These are phyloP conservation scores for Zasmidium cellare DNA, from an alignment of 2,329 filamentous ascomycete species.

Conservation along the genomic window DNA sequence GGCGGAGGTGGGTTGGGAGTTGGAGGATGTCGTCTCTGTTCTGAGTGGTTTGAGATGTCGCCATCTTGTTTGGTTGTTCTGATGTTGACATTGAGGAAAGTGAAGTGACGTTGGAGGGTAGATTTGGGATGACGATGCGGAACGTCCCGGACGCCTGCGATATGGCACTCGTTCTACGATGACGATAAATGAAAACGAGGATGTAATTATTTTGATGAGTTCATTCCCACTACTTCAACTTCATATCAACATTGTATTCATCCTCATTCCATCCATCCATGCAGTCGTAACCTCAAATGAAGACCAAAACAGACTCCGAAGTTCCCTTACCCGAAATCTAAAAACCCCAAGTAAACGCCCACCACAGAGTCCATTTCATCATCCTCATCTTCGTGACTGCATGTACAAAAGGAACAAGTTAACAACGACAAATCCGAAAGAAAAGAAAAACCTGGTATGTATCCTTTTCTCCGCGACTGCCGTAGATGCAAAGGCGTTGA, in stretches of 20 bases:
- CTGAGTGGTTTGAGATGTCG: too few species aligned
- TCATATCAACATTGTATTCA: constrained; percentile 1
- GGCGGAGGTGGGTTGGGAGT: constrained; percentile 56
- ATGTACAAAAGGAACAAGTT: constrained; percentile 1
- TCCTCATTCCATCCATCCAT: constrained; percentile 6
- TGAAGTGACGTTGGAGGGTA: constrained; percentile 4
- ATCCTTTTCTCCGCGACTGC: constrained; percentile 6
- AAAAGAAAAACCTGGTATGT: constrained; percentile 9
- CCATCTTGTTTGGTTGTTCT: too few species aligned
- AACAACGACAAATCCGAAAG: constrained; percentile 4
- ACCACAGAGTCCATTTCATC: constrained; percentile 5
- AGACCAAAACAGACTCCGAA: constrained; percentile 2
- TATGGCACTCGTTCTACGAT: too few species aligned
- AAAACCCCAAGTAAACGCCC: constrained; percentile 1
- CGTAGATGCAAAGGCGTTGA: neutral
- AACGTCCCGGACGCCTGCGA: neutral
- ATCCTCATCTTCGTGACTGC: constrained; percentile 10
- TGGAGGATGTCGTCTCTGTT: too few species aligned
- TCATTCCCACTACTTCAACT: neutral
- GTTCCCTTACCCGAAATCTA: neutral
- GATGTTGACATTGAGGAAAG: neutral
- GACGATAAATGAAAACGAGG: neutral
- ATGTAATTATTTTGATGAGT: neutral
- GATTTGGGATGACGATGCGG: neutral
- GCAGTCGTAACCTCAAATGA: constrained; percentile 5